These are phyloP conservation scores for Blakeslea trispora DNA, from an alignment of 371 early-diverging fungal species.

Conservation along the genomic window DNA sequence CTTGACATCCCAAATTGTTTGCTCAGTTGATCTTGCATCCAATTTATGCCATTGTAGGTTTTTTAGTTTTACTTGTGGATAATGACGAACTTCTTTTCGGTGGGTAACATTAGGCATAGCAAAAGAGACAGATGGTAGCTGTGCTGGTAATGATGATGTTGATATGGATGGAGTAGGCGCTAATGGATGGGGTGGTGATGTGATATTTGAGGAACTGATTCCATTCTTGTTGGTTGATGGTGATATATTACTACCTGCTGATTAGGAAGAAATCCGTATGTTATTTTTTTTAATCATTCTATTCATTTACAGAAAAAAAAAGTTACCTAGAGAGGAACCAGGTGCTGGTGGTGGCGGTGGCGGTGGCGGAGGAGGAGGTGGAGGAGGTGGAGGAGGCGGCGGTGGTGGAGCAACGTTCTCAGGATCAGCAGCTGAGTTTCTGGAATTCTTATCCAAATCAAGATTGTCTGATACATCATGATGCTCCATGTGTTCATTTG, in stretches of 20 bases:
- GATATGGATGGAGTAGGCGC: neutral
- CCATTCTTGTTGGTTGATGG: no score
- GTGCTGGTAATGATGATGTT: neutral
- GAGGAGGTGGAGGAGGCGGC: constrained; percentile 17
- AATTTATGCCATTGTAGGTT: constrained; percentile 52
- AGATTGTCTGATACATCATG: neutral
- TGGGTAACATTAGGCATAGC: constrained; percentile 3
- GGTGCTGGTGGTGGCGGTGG: constrained; percentile 9
- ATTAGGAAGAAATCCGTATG: no score
- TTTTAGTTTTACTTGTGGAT: constrained; percentile 45
- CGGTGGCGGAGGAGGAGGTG: constrained; percentile 22
- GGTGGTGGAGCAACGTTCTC: neutral
- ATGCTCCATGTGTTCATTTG: neutral
- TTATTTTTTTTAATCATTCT: no score
- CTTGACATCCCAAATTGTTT: constrained; percentile 40
- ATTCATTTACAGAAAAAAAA: no score
- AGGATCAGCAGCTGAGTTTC: neutral
- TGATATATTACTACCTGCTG: no score
- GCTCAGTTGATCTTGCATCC: constrained; percentile 30
- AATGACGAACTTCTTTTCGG: constrained; percentile 43
- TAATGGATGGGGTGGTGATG: neutral
- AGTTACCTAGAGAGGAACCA: constrained; percentile 4
- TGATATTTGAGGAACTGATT: no score
- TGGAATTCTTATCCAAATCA: neutral
- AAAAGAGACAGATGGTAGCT: neutral